These are phyloP conservation scores for Limonium bicolor DNA, from an alignment of 148 eudicot species.

Conservation along the genomic window DNA sequence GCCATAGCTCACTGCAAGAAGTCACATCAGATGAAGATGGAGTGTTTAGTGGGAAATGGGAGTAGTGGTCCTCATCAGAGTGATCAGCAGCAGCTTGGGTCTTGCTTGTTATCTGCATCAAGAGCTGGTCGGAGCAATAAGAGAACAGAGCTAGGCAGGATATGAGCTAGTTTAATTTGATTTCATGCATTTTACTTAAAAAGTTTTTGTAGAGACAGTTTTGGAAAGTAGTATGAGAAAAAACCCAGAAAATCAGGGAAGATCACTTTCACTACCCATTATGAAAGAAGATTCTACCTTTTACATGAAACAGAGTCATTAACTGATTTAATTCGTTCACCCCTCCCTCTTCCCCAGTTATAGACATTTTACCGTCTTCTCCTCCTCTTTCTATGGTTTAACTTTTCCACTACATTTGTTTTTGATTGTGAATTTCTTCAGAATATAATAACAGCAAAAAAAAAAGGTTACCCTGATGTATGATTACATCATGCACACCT, in stretches of 20 bases:
- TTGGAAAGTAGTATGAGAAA: neutral
- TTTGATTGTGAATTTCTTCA: no score
- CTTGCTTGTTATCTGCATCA: conserved; percentile 24
- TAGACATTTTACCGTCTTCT: no score
- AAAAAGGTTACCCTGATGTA: no score
- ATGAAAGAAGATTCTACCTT: neutral
- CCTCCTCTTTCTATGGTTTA: no score
- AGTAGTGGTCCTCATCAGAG: neutral
- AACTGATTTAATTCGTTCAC: no score
- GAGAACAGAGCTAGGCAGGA: conserved; percentile 14
- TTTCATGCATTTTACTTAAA: neutral
- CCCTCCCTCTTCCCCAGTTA: no score
- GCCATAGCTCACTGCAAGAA: conserved; percentile 75
- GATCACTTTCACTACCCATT: neutral
- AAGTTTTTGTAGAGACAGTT: neutral
- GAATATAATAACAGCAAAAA: no score
- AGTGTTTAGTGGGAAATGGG: neutral
- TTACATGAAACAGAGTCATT: no score
- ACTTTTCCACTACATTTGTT: no score
- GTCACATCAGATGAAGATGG: conserved; percentile 25
- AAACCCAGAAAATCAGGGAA: neutral
- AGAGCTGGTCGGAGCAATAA: conserved; percentile 3
- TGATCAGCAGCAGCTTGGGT: conserved; percentile 1
- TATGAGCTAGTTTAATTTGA: neutral
- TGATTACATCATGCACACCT: no score